phyloP scores from a whole-genome alignment of 2,329 filamentous ascomycete genomes.

The Lachnellula arida region DNA sequence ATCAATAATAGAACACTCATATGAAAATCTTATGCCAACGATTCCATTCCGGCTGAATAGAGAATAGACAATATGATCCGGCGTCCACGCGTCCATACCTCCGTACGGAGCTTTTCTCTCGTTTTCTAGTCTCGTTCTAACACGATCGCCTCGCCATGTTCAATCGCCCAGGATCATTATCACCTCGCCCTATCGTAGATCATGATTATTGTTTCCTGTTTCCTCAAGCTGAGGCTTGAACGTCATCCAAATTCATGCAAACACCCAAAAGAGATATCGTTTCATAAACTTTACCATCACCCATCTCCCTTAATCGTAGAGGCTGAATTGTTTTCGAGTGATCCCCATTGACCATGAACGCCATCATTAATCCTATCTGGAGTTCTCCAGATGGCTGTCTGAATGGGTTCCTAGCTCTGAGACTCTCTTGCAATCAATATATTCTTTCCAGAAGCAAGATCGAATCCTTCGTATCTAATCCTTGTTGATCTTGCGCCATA shows the following conservation, averaged over 20 bases:
- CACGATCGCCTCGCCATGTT: slow-evolving; percentile 8
- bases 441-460: slow-evolving; percentile 10
- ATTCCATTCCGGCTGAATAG: slow-evolving; percentile 14
- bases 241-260: slow-evolving; percentile 20
- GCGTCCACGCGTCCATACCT: slow-evolving; percentile 19
- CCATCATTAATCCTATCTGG: not conserved
- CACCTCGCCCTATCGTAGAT: slow-evolving; percentile 15
- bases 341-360: not conserved
- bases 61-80: slow-evolving; percentile 9
- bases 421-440: slow-evolving; percentile 7
- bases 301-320: slow-evolving; percentile 6
- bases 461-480: slow-evolving; percentile 15
- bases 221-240: slow-evolving; percentile 11
- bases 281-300: slow-evolving; percentile 2
- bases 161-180: slow-evolving; percentile 6
- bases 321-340: slow-evolving; percentile 19
- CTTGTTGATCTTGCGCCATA: slow-evolving; percentile 61
- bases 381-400: not conserved
- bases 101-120: not conserved
- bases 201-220: slow-evolving; percentile 17
- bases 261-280: slow-evolving; percentile 5
- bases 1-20: slow-evolving; percentile 26
- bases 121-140: slow-evolving; percentile 2
- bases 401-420: not conserved
- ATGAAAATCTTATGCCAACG: slow-evolving; percentile 23